Conservation (phyloP, 202 grass and related monocot genomes). For the Saccharum hybrid region DNA sequence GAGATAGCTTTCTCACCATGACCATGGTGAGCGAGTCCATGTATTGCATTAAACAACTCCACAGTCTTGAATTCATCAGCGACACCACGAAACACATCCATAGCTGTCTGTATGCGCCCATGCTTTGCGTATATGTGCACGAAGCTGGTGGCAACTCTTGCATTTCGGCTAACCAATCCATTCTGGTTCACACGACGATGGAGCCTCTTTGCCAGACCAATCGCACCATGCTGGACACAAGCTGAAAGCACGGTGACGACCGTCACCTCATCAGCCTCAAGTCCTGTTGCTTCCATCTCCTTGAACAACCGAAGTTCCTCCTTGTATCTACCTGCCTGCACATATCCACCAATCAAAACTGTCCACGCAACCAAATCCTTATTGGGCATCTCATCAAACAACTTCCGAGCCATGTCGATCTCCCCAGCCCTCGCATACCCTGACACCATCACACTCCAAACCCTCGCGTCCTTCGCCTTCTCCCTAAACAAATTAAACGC, state of each 20-base stretch:
- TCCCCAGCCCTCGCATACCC: slow-evolving; percentile 43
- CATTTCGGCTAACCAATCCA: slow-evolving; percentile 35
- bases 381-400: slow-evolving; percentile 51
- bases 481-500: slow-evolving; percentile 50
- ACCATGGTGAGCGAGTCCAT: slow-evolving; percentile 46
- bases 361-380: slow-evolving; percentile 60
- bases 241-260: slow-evolving; percentile 50
- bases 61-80: slow-evolving; percentile 47
- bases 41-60: slow-evolving; percentile 55
- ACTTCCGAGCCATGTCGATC: slow-evolving; percentile 19
- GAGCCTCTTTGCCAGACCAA: slow-evolving; percentile 51
- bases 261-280: slow-evolving; percentile 50
- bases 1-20: slow-evolving; percentile 42
- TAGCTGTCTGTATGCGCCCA: slow-evolving; percentile 49
- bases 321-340: slow-evolving; percentile 32
- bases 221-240: slow-evolving; percentile 19
- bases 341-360: slow-evolving; percentile 46
- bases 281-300: slow-evolving; percentile 52
- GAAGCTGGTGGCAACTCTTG: slow-evolving; percentile 50
- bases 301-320: slow-evolving; percentile 48
- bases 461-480: slow-evolving; percentile 38
- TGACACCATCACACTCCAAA: slow-evolving; percentile 56
- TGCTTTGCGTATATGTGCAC: slow-evolving; percentile 57
- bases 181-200: slow-evolving; percentile 25
- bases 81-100: slow-evolving; percentile 52